phyloP scores from a whole-genome alignment of 352 stramenopile genomes.

The Globisporangium spiculum region DNA sequence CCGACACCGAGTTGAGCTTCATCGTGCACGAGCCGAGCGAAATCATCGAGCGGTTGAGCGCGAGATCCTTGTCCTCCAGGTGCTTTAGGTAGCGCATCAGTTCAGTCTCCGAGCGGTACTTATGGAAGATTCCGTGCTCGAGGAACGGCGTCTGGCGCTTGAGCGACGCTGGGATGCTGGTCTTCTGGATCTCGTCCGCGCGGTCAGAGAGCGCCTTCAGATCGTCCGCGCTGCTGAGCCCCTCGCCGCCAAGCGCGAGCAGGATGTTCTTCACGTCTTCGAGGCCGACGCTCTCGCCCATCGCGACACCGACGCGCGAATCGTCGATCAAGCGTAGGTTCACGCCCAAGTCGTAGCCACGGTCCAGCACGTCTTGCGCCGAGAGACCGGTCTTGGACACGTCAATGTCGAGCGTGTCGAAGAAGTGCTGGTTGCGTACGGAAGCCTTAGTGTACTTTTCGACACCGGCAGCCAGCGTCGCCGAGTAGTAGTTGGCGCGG shows the following conservation, averaged over 20 bases:
- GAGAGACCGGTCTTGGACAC: conserved; percentile 81
- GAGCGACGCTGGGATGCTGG: conserved; percentile 59
- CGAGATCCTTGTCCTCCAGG: conserved; percentile 98
- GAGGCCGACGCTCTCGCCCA: conserved; percentile 95
- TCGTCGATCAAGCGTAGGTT: conserved; percentile 88
- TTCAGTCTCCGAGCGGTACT: conserved; percentile 96
- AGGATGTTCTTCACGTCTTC: conserved; percentile 90
- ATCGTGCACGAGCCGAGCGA: conserved; percentile 99
- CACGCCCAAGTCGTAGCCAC: conserved; percentile 64
- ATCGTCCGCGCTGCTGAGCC: conserved; percentile 29
- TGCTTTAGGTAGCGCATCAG: conserved; percentile 97
- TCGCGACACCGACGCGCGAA: conserved; percentile 91
- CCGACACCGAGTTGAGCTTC: conserved; percentile 98
- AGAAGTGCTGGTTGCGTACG: conserved; percentile 87
- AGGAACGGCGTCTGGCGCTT: conserved; percentile 83
- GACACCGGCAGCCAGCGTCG: conserved; percentile 87
- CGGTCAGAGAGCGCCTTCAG: conserved; percentile 55
- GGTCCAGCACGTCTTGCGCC: conserved; percentile 70
- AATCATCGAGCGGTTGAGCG: conserved; percentile 99
- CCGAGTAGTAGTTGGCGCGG: conserved; percentile 91
- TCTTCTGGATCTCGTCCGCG: conserved; percentile 48
- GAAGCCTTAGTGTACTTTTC: conserved; percentile 73
- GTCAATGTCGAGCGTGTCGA: conserved; percentile 95
- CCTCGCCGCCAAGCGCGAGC: conserved; percentile 58
- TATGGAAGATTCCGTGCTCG: conserved; percentile 96